A percentile compares a stretch with the other conserved stretches of the same genome.
These are phyloP conservation scores for Arthrobotrys pseudoclavata DNA, from an alignment of 2,329 filamentous ascomycete genomes.

Conservation along the genomic window DNA sequence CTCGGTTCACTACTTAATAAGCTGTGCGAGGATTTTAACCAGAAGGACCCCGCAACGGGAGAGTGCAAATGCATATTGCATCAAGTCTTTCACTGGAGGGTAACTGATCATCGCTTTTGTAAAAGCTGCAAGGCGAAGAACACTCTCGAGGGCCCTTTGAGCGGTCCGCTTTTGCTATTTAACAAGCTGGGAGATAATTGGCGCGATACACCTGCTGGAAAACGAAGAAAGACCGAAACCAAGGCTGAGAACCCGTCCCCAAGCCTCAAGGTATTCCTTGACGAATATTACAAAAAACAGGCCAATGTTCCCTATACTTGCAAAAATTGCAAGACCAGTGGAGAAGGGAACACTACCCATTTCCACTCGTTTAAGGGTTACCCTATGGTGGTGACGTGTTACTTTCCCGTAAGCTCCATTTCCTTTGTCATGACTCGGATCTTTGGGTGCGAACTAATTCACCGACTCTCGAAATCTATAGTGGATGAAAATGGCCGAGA, in stretches of 20 bases:
- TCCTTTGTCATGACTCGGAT: background rate
- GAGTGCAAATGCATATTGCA: conserved; percentile 91
- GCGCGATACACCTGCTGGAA: conserved; percentile 41
- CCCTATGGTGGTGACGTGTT: conserved; percentile 56
- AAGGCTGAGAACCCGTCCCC: conserved; percentile 39
- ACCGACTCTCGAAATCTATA: background rate
- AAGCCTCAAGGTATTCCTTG: conserved; percentile 50
- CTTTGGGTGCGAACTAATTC: background rate
- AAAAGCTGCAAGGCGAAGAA: conserved; percentile 76
- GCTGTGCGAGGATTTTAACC: conserved; percentile 75
- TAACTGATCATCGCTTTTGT: conserved; percentile 91
- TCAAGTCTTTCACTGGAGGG: conserved; percentile 91
- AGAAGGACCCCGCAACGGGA: conserved; percentile 64
- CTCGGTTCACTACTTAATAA: conserved; percentile 91
- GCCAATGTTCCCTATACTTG: conserved; percentile 49
- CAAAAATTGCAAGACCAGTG: conserved; percentile 39
- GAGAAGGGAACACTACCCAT: conserved; percentile 41
- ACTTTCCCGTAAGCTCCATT: conserved; percentile 45
- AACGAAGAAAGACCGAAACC: conserved; percentile 25
- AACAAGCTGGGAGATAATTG: conserved; percentile 38
- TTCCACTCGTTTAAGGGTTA: conserved; percentile 56
- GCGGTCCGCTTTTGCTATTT: conserved; percentile 39
- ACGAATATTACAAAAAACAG: conserved; percentile 55
- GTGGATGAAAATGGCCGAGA: conserved; percentile 56
- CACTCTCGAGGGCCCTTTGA: conserved; percentile 17